Evolutionary conservation across 2,329 filamentous ascomycete genomes (phyloP), one percentile per base, ranked within the genome.

Genomic region (Periconia sp.): DNA sequence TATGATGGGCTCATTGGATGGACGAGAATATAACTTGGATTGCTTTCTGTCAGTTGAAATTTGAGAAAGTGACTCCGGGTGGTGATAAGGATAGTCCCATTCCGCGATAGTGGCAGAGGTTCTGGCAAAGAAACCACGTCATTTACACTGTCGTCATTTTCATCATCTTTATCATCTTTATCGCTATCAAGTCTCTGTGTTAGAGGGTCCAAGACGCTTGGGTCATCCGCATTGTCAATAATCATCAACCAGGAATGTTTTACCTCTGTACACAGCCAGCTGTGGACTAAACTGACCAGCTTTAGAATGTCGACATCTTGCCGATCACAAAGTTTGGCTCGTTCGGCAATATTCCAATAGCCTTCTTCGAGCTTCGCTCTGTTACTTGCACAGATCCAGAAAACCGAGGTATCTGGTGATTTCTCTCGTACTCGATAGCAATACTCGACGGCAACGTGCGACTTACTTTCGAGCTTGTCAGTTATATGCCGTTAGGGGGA

Each of bases 171-270:
- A n/a, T n/a, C n/a, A n/a, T n/a, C n/a, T n/a, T n/a, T n/a, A n/a
- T n/a, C n/a, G n/a, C n/a, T n/a, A n/a, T n/a, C n/a, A n/a, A n/a
- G n/a, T n/a, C n/a, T n/a, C n/a, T n/a, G n/a, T n/a, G n/a, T n/a
- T n/a, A n/a, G n/a, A n/a, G n/a, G n/a, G n/a, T n/a, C n/a, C n/a
- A 59, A 52, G 0, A 63, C 49, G 14, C 20, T 49, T 6, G 17
- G 30, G 42, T 66, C 61, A 35, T 66, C 62, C 7, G 50, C 57
- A 23, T 62, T 65, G 41, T 66, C 62, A 15, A 66, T 15, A 6
- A 66, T 50, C 45, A 66, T 47, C 6, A 63, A 5, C 63, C 62
- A 66, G 14, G 17, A 15, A 6, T 47, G 55, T 7, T 59, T 63
- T 11, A 48, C 23, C 17, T 65, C 54, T n/a, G 57, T 45, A 27